A percentile compares a stretch with the other conserved stretches of the same genome.
Evolutionary conservation across 2,329 filamentous ascomycete genomes (phyloP).

Genomic region (Aphanocladium album): DNA sequence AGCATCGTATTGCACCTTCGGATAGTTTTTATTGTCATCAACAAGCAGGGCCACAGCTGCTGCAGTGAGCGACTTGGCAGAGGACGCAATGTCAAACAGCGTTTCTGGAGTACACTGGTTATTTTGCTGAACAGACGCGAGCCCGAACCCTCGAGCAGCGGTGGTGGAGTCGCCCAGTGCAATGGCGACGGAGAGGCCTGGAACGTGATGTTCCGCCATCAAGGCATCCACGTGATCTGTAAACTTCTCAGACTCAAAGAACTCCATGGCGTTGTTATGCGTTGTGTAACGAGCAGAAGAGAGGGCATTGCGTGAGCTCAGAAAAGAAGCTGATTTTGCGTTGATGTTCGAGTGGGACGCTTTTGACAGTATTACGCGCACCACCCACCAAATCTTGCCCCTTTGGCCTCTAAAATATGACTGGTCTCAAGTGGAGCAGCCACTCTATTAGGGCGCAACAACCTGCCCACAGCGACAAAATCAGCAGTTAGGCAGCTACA

Average conservation of each 20-base stretch:
- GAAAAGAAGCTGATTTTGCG: no score
- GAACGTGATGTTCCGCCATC: slow-evolving; percentile 18
- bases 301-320: background rate
- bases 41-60: slow-evolving; percentile 21
- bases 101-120: slow-evolving; percentile 20
- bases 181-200: slow-evolving; percentile 20
- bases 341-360: no score
- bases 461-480: no score
- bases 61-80: slow-evolving; percentile 23
- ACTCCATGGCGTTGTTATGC: background rate
- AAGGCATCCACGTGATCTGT: slow-evolving; percentile 14
- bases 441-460: no score
- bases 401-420: no score
- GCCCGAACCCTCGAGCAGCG: slow-evolving; percentile 18
- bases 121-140: slow-evolving; percentile 15
- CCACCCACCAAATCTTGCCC: no score
- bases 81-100: slow-evolving; percentile 23
- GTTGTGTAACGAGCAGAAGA: background rate
- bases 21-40: slow-evolving; percentile 18
- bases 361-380: no score
- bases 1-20: slow-evolving; percentile 20
- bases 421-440: no score
- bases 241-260: background rate
- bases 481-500: no score
- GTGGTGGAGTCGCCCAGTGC: slow-evolving; percentile 9